Conservation (phyloP, 1,284 basidiomycete genomes). For the Porodaedalea pini region DNA sequence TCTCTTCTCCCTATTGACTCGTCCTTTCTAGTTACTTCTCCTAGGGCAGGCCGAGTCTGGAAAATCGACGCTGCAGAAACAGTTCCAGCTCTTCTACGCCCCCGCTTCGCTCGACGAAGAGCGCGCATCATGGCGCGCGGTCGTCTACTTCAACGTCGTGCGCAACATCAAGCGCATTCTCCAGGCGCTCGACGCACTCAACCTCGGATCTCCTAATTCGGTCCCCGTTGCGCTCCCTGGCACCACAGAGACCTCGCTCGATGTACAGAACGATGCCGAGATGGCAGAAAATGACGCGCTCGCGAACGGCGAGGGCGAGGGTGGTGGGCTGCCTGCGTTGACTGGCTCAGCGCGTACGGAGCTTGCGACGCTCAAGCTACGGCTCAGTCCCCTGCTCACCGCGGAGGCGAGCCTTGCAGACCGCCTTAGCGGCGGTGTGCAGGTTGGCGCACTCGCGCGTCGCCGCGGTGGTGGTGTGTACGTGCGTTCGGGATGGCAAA, state of each 20-base stretch:
- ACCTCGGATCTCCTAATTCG: constrained; percentile 44
- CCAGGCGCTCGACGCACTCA: constrained; percentile 62
- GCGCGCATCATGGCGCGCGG: constrained; percentile 76
- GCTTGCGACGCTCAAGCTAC: constrained; percentile 52
- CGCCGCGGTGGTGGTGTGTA: constrained; percentile 51
- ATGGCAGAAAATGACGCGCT: neutral
- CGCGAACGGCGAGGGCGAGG: constrained; percentile 5
- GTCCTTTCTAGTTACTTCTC: constrained; percentile 54
- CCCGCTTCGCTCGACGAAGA: constrained; percentile 72
- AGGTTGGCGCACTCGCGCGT: constrained; percentile 65
- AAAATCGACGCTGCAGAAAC: constrained; percentile 79
- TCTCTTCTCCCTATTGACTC: constrained; percentile 28
- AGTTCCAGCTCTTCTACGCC: constrained; percentile 83
- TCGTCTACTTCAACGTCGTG: constrained; percentile 79
- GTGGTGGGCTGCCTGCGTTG: constrained; percentile 13
- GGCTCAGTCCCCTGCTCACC: constrained; percentile 56
- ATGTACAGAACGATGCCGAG: constrained; percentile 1
- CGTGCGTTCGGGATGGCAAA: constrained; percentile 77
- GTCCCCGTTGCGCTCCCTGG: constrained; percentile 10
- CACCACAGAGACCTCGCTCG: neutral
- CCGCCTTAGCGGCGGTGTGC: constrained; percentile 66
- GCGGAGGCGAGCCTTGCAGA: constrained; percentile 63
- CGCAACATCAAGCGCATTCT: constrained; percentile 74
- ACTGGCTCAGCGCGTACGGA: constrained; percentile 34
- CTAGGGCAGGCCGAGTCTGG: constrained; percentile 81